Conservation (phyloP, 306 rosid species). For the Cajanus cajan region DNA sequence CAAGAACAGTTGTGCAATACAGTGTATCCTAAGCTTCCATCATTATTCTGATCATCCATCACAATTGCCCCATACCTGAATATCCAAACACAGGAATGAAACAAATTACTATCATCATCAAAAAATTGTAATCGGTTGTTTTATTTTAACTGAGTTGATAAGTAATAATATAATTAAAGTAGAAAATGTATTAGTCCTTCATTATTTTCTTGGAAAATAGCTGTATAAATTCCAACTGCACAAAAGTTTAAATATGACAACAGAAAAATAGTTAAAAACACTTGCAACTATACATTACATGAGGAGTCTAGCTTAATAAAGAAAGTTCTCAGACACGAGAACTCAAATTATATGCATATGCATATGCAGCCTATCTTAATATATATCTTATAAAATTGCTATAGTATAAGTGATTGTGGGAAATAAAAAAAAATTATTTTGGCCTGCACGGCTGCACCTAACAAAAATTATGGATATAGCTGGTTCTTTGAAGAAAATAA, state of each 20-base stretch:
- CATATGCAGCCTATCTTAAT: neutral
- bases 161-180: neutral
- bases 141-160: neutral
- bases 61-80: constrained; percentile 92
- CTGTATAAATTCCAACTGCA: neutral
- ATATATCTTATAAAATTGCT: neutral
- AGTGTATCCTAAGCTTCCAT: constrained; percentile 93
- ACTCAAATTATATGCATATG: neutral
- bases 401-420: neutral
- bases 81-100: constrained; percentile 27
- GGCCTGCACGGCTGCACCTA: neutral
- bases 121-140: constrained; percentile 7
- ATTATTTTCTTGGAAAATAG: neutral
- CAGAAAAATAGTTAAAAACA: neutral
- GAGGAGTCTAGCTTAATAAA: neutral
- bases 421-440: neutral
- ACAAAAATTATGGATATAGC: neutral
- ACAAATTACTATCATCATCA: neutral
- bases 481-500: neutral
- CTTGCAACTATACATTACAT: neutral
- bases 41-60: constrained; percentile 74
- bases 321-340: neutral
- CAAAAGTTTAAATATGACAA: constrained; percentile 7
- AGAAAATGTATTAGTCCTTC: neutral
- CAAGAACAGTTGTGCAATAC: constrained; percentile 89